Evolutionary conservation across 225 moss, liverwort and hornwort genomes (phyloP).

Genomic region (Straminergon stramineum): DNA sequence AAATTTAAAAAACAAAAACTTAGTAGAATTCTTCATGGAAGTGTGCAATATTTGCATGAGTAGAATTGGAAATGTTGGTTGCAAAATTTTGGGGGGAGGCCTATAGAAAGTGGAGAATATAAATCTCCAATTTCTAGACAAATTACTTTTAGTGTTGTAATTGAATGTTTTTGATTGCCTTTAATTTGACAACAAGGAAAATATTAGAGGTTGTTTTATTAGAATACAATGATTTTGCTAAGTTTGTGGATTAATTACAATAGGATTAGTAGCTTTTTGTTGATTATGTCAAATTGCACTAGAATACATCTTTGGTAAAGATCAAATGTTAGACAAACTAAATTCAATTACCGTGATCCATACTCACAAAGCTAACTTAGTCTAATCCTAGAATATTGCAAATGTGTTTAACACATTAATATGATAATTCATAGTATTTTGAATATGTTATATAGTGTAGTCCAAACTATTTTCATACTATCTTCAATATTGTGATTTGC

Average conservation of each 20-base stretch:
- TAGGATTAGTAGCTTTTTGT: neutral
- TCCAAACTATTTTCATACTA: neutral
- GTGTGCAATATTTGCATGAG: neutral
- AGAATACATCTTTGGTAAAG: neutral
- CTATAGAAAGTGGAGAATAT: neutral
- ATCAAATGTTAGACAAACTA: accelerated
- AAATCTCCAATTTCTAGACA: neutral
- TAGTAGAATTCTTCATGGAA: no score
- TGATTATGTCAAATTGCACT: neutral
- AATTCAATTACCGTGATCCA: accelerated
- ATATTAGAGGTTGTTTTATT: neutral
- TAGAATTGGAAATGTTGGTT: neutral
- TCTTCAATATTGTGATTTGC: neutral
- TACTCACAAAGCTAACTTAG: accelerated
- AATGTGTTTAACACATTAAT: neutral
- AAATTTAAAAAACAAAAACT: no score
- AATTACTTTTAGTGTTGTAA: neutral
- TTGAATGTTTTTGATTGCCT: neutral
- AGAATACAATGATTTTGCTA: neutral
- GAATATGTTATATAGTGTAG: neutral
- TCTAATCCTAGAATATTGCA: neutral
- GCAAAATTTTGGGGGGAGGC: neutral
- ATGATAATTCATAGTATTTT: no score
- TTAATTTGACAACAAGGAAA: neutral
- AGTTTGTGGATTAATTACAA: neutral